Conservation (phyloP, 441 rosid species). For the Geranium incanum region DNA sequence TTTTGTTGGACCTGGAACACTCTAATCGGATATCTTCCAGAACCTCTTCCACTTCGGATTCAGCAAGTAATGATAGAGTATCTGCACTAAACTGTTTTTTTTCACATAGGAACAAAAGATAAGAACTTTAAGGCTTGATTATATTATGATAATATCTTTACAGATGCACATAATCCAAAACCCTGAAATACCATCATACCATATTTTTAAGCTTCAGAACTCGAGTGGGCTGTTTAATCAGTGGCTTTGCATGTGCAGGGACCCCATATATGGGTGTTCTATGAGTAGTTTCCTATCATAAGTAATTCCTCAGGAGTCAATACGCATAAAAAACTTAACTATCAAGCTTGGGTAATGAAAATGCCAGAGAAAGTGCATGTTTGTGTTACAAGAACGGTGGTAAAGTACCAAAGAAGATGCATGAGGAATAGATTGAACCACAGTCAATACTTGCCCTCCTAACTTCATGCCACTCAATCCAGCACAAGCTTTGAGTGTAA, state of each 20-base stretch:
- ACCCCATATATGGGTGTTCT: constrained; percentile 43
- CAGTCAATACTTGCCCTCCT: constrained; percentile 76
- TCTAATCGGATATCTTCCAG: constrained; percentile 81
- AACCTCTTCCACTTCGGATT: constrained; percentile 61
- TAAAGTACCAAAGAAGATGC: constrained; percentile 40
- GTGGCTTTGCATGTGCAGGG: constrained; percentile 71
- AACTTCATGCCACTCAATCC: constrained; percentile 88
- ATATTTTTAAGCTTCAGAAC: constrained; percentile 73
- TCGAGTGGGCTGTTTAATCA: constrained; percentile 63
- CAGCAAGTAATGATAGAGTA: constrained; percentile 39
- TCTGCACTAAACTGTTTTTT: constrained; percentile 49
- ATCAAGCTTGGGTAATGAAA: constrained; percentile 14
- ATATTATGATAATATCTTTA: background rate
- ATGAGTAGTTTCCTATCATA: constrained; percentile 42
- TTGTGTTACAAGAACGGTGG: background rate
- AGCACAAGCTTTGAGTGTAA: constrained; percentile 72
- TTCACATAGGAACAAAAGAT: constrained; percentile 14
- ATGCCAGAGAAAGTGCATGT: background rate
- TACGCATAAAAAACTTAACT: constrained; percentile 8
- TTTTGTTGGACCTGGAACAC: constrained; percentile 60
- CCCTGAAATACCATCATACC: constrained; percentile 39
- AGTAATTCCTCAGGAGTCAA: constrained; percentile 26
- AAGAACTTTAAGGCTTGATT: background rate
- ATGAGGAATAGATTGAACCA: constrained; percentile 55
- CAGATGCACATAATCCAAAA: background rate